Evolutionary conservation across 2,329 filamentous ascomycete genomes (phyloP), one percentile per base, ranked within the genome.

Genomic region (Fusarium austroafricanum): DNA sequence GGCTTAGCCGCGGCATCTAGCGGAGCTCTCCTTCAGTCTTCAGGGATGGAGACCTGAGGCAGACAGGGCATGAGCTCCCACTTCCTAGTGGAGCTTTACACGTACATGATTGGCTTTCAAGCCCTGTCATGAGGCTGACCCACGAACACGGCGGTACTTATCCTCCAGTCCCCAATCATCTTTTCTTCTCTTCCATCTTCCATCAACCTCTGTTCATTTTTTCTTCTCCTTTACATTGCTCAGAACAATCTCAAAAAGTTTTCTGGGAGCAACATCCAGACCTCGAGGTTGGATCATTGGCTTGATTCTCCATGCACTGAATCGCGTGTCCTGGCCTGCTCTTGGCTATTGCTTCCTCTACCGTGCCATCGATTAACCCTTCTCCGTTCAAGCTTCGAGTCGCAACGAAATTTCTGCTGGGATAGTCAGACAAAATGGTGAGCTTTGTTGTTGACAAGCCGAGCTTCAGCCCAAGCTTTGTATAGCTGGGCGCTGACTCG

Each of bases 141-240:
- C 71, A 73, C 70, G 31, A 31, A 60, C 65, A 61, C 51, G 64
- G 50, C 62, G 60, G 52, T 66, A 68, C 65, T 74, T 71, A 68
- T 73, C 60, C 58, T 71, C 56, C 61, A 67, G 52, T 55, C 71
- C 68, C 71, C 70, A 73, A 73, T 74, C 71, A 69, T 55, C 63
- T 57, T 59, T 68, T 67, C 67, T 72, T 67, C 65, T 59, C 68
- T 40, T 68, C 66, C 66, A 71, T 57, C 58, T 60, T 53, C 56
- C 67, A 35, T 71, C 63, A 67, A 61, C 46, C 50, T 61, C 65
- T 62, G 38, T 46, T 62, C 47, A 61, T 60, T 55, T 50, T 64
- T 62, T 56, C 57, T 54, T 71, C 62, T 63, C 62, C 52, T 42
- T 62, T 54, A 28, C 52, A 61, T 52, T 57, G 51, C 57, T 62